Conservation (phyloP, 257 asterid species). For the Solanum phureja region DNA sequence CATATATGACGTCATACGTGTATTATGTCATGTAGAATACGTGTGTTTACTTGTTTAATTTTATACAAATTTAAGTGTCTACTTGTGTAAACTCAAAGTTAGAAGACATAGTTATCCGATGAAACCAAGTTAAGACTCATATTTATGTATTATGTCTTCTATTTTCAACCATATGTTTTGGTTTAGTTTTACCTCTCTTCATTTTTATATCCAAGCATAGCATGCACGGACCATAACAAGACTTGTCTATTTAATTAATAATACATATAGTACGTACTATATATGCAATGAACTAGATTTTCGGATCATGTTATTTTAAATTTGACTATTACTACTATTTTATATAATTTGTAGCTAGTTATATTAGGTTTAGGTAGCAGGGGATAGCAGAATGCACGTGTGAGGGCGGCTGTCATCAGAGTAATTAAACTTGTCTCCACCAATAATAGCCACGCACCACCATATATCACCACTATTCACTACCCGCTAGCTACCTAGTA, state of each 20-base stretch:
- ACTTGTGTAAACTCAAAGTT: too few species aligned
- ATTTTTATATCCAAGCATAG: not conserved
- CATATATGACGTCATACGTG: too few species aligned
- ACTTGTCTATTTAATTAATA: not conserved
- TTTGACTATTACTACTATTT: not conserved
- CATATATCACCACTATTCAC: not conserved
- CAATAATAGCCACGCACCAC: not conserved
- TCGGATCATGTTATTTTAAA: not conserved
- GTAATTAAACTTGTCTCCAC: not conserved
- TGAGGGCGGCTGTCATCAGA: not conserved
- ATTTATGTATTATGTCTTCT: too few species aligned
- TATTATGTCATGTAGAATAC: too few species aligned
- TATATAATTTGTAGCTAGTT: not conserved
- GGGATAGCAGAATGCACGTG: not conserved
- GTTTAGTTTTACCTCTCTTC: not conserved
- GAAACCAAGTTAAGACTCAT: too few species aligned
- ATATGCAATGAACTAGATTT: not conserved
- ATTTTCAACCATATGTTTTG: not conserved
- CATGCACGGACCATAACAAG: not conserved
- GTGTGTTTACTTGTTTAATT: too few species aligned
- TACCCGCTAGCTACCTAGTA: not conserved
- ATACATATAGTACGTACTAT: not conserved
- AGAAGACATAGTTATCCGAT: accelerated
- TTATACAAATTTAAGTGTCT: too few species aligned
- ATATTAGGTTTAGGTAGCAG: not conserved